Evolutionary conservation across 2,329 filamentous ascomycete genomes (phyloP).

Genomic region (Balansia obtecta): DNA sequence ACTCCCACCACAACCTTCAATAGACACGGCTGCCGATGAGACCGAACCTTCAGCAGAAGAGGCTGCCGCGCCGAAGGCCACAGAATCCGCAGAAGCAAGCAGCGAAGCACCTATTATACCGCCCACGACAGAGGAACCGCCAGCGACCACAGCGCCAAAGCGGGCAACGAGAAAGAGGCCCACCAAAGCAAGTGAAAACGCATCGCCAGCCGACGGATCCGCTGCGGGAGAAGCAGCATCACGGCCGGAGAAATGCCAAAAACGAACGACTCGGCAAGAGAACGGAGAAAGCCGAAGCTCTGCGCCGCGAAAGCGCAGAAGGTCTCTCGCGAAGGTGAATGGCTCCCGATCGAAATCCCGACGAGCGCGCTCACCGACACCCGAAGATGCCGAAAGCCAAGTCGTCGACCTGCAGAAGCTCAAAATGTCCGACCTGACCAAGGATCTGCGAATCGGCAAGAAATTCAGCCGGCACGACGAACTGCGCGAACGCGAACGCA

Average conservation of each 20-base stretch:
- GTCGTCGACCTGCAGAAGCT: constrained; percentile 53
- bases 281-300: constrained; percentile 8
- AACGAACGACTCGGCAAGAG: constrained; percentile 16
- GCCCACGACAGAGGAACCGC: constrained; percentile 1
- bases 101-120: background rate
- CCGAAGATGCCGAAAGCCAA: constrained; percentile 49
- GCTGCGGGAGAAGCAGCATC: constrained; percentile 1
- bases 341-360: constrained; percentile 15
- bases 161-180: constrained; percentile 9
- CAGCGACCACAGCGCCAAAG: constrained; percentile 4
- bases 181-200: constrained; percentile 10
- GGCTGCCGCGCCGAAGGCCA: background rate
- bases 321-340: constrained; percentile 11
- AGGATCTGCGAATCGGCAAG: constrained; percentile 58
- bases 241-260: constrained; percentile 20
- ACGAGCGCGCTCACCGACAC: constrained; percentile 38
- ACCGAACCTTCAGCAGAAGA: background rate
- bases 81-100: background rate
- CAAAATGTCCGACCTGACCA: constrained; percentile 62
- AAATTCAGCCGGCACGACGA: constrained; percentile 63
- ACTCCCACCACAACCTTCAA: background rate
- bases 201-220: constrained; percentile 2
- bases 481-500: constrained; percentile 53
- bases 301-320: constrained; percentile 17
- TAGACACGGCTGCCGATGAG: background rate